These are phyloP conservation scores for Croton laevigatus DNA, from an alignment of 441 rosid genomes.

Conservation along the genomic window DNA sequence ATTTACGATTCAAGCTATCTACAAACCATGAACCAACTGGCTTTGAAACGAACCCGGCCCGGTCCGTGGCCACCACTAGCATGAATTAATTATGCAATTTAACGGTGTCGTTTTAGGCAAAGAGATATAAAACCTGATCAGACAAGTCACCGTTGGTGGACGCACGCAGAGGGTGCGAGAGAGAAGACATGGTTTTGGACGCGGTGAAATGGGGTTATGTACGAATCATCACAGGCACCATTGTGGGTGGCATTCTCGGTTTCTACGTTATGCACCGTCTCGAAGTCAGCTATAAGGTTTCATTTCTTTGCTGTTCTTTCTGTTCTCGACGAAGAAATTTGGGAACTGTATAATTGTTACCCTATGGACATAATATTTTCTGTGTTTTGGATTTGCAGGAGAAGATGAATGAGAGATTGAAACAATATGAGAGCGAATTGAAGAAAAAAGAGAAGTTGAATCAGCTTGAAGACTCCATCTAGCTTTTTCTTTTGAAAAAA, in stretches of 20 bases:
- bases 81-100: no score
- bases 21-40: no score
- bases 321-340: slow-evolving; percentile 19
- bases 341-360: not conserved
- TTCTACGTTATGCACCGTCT: slow-evolving; percentile 91
- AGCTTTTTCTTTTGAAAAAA: slow-evolving; percentile 9
- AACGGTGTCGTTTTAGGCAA: not conserved
- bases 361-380: no score
- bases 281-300: slow-evolving; percentile 72
- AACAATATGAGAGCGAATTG: slow-evolving; percentile 60
- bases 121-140: not conserved
- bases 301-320: not conserved
- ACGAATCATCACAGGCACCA: slow-evolving; percentile 79
- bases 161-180: not conserved
- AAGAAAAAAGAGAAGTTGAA: slow-evolving; percentile 44
- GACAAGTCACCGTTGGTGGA: not conserved
- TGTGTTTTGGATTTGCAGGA: slow-evolving; percentile 39
- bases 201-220: slow-evolving; percentile 67
- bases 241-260: slow-evolving; percentile 75
- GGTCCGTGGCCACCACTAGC: no score
- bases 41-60: no score
- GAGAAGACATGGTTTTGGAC: slow-evolving; percentile 38
- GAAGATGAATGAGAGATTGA: slow-evolving; percentile 83
- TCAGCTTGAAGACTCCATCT: slow-evolving; percentile 55
- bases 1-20: no score